These are phyloP conservation scores for Porphyrellus cyaneotinctus DNA, from an alignment of 768 basidiomycete genomes.

Conservation along the genomic window DNA sequence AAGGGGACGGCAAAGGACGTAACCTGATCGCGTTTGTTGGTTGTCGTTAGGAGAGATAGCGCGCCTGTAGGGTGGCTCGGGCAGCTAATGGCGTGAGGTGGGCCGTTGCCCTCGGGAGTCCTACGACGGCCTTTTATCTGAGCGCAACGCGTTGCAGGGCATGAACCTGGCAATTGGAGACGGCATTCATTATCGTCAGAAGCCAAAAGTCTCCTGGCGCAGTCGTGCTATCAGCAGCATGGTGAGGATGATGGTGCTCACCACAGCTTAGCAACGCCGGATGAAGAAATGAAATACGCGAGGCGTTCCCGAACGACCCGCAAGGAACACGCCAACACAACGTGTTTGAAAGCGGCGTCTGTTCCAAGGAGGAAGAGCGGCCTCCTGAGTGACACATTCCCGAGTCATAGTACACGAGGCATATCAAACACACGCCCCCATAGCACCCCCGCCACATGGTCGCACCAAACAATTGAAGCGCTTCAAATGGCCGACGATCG, in stretches of 20 bases:
- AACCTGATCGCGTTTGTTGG: constrained; percentile 9
- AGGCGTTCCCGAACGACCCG: no score
- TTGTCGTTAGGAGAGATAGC: background rate
- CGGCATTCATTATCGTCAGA: no score
- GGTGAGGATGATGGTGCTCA: no score
- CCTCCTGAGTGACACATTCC: background rate
- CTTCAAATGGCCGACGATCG: constrained; percentile 25
- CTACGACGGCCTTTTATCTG: constrained; percentile 19
- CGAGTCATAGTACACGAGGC: constrained; percentile 21
- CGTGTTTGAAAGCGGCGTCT: no score
- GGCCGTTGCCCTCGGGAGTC: background rate
- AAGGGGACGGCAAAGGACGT: background rate
- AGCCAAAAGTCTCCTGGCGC: no score
- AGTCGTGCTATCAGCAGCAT: constrained; percentile 13
- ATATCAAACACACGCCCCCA: constrained; percentile 16
- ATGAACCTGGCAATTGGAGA: no score
- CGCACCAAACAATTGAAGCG: constrained; percentile 20
- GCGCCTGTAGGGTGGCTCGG: background rate
- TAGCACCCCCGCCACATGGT: constrained; percentile 28
- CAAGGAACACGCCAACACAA: constrained; percentile 19
- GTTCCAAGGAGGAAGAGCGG: constrained; percentile 14
- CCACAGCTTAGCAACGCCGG: constrained; percentile 4
- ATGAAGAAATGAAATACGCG: constrained; percentile 23
- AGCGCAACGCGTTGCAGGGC: no score
- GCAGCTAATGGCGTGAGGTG: background rate